These are phyloP conservation scores for Microthyrium microscopicum DNA, from an alignment of 2,329 filamentous ascomycete genomes.

Conservation along the genomic window DNA sequence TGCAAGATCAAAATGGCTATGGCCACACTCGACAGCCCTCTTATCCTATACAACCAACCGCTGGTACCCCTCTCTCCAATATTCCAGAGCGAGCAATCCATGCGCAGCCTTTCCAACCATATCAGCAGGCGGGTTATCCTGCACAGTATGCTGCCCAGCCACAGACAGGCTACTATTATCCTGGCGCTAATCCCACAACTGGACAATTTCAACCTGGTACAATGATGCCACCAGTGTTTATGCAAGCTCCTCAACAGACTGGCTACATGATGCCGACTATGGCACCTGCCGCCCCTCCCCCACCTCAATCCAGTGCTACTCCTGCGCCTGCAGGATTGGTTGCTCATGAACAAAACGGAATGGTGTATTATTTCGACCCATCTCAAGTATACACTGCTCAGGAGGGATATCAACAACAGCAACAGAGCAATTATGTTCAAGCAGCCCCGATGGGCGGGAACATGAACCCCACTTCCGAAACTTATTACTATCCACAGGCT, in stretches of 20 bases:
- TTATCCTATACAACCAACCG: conserved; percentile 54
- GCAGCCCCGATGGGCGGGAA: conserved; percentile 57
- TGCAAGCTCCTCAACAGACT: conserved; percentile 36
- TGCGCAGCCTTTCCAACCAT: conserved; percentile 77
- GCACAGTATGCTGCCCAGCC: conserved; percentile 39
- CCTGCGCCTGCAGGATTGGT: conserved; percentile 37
- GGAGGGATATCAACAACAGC: conserved; percentile 1
- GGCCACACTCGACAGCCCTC: conserved; percentile 51
- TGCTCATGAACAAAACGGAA: conserved; percentile 84
- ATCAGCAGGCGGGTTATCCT: conserved; percentile 38
- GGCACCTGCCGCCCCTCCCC: conserved; percentile 17
- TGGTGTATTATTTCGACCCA: conserved; percentile 86
- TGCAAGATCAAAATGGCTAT: conserved; percentile 17
- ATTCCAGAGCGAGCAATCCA: conserved; percentile 89
- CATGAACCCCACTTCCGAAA: conserved; percentile 46
- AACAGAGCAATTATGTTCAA: conserved; percentile 9
- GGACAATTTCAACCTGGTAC: conserved; percentile 27
- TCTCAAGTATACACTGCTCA: conserved; percentile 38
- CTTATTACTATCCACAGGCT: conserved; percentile 40
- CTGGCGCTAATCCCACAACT: conserved; percentile 22
- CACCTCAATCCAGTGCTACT: conserved; percentile 13
- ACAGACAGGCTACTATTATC: conserved; percentile 51
- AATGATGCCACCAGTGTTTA: conserved; percentile 37
- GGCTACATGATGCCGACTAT: conserved; percentile 23
- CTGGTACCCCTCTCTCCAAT: conserved; percentile 70